Evolutionary conservation across 176 grass and related monocot genomes (phyloP), one percentile per base, ranked within the genome.

Genomic region (Otatea glauca): DNA sequence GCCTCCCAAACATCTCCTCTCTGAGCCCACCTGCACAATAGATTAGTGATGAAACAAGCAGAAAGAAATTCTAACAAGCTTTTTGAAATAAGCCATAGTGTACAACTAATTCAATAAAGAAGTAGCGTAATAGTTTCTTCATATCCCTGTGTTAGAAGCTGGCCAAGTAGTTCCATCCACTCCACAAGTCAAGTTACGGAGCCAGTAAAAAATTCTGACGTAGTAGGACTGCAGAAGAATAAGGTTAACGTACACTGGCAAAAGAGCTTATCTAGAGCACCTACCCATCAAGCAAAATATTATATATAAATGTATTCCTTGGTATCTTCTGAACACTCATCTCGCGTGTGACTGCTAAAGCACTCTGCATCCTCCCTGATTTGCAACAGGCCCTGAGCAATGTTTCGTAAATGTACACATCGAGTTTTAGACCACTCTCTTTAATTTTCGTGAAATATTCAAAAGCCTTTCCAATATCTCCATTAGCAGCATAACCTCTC

Each of bases 1-100:
- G 96, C 91, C 88, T 99, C 96, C 96, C 96, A 99, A 83, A 99
- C 96, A 90, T 99, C 96, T 34, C 96, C 93, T 86, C 96, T 99
- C 70, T 88, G 80, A 65, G 96, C 96, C 96, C 96, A 99, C 83
- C 96, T 99, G 78, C 77, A 92, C 18, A 71, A 80, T 72, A 58
- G 32, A 81, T 59, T 56, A 72, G 48, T 44, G 21, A 82, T 70
- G 39, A 86, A 54, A 71, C 48, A 78, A 82, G 14, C 56, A 79
- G 48, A 55, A 76, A 17, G 12, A 81, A 84, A 42, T 39, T 51
- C 1, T 25, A 76, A 14, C 37, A 24, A 12, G 16, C 8, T 63
- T 83, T 53, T 13, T 73, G 3, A 70, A 85, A 55, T 7, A 64
- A 85, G 82, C 42, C n/a, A 81, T 20, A 32, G 0, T 54, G 45